Conservation (phyloP, 768 basidiomycete species). For the Cystobasidium ongulense region DNA sequence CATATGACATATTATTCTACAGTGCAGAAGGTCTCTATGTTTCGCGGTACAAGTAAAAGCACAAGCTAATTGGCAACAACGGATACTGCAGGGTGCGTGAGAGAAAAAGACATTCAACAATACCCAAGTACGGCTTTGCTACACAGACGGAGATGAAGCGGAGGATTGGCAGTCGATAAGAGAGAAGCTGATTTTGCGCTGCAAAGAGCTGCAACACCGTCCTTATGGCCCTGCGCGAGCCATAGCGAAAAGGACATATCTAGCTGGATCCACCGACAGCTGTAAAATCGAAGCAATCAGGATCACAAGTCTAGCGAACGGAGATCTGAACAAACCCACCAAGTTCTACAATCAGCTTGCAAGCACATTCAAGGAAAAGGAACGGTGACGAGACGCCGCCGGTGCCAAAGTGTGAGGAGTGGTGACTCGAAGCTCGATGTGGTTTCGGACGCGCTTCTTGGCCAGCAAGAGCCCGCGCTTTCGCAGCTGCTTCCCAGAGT, state of each 20-base stretch:
- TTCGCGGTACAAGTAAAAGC: no score
- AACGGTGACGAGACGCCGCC: slow-evolving; percentile 58
- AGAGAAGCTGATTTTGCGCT: no score
- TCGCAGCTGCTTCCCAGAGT: slow-evolving; percentile 26
- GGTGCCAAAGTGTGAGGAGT: not conserved
- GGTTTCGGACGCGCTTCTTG: slow-evolving; percentile 12
- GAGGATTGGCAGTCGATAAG: no score
- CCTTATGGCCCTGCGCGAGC: no score
- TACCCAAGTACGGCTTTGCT: no score
- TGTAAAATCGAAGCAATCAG: not conserved
- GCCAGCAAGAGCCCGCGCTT: not conserved
- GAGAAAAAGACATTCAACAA: no score
- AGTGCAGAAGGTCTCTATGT: no score
- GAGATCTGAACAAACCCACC: slow-evolving; percentile 43
- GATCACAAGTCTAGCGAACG: not conserved
- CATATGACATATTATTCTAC: no score
- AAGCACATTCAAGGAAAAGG: slow-evolving; percentile 94
- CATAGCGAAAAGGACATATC: no score
- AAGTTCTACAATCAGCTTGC: slow-evolving; percentile 82
- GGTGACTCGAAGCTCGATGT: slow-evolving; percentile 1
- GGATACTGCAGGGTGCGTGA: not conserved
- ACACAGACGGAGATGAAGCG: no score
- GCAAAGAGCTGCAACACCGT: no score
- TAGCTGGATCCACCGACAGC: not conserved
- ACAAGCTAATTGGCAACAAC: not conserved